Conservation (phyloP, 1,284 basidiomycete species). For the Chalciporus sp. region DNA sequence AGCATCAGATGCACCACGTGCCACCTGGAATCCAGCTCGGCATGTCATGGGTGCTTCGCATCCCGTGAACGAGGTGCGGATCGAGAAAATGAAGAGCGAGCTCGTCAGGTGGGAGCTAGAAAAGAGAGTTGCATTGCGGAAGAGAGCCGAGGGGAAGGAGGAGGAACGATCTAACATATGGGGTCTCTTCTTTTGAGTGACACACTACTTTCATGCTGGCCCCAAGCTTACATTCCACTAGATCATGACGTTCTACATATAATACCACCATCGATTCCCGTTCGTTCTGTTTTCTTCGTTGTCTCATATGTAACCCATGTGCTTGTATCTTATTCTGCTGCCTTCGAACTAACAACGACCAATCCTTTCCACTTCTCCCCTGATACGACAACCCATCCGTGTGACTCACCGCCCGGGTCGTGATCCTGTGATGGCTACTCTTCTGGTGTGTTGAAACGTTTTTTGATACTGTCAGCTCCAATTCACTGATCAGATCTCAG, state of each 20-base stretch:
- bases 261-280: background rate
- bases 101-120: conserved; percentile 56
- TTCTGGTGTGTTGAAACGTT: too few species aligned
- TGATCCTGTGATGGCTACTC: too few species aligned
- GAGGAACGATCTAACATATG: conserved; percentile 11
- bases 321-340: background rate
- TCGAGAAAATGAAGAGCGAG: conserved; percentile 52
- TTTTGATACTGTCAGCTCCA: too few species aligned
- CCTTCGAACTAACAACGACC: background rate
- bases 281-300: background rate
- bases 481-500: too few species aligned
- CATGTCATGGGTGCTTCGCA: conserved; percentile 47
- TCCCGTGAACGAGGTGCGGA: conserved; percentile 54
- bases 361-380: background rate
- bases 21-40: conserved; percentile 20
- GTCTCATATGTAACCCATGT: background rate
- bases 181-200: conserved; percentile 19
- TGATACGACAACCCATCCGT: too few species aligned
- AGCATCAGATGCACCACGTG: conserved; percentile 5
- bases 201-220: background rate
- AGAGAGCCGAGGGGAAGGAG: conserved; percentile 23
- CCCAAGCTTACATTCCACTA: conserved; percentile 2
- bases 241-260: background rate
- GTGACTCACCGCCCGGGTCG: too few species aligned
- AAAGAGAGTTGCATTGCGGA: conserved; percentile 32